Percentiles rank a stretch among this genome's conserved stretches.
Conservation (phyloP, 2,329 filamentous ascomycete species). For the Fusarium musae region DNA sequence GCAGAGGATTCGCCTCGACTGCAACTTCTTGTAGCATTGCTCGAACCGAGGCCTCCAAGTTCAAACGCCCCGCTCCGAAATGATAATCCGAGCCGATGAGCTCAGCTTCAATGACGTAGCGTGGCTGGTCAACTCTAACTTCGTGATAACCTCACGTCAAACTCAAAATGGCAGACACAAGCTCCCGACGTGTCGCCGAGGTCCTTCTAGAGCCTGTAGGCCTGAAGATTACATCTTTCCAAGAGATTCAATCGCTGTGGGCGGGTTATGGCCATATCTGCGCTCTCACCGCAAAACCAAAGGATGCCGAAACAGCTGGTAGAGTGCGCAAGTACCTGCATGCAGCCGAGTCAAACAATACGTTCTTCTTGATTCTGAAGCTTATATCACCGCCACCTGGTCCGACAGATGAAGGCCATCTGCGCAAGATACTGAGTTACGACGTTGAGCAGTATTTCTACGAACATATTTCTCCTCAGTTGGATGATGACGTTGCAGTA, state of each 20-base stretch:
- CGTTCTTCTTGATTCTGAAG: conserved; percentile 65
- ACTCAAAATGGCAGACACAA: conserved; percentile 8
- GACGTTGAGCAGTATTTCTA: conserved; percentile 76
- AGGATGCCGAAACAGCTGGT: conserved; percentile 29
- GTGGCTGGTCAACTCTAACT: not conserved
- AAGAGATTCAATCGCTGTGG: conserved; percentile 58
- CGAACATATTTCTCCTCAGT: conserved; percentile 60
- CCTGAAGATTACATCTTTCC: conserved; percentile 54
- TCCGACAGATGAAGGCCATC: conserved; percentile 66
- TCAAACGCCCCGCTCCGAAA: conserved; percentile 9
- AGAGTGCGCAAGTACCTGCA: conserved; percentile 13
- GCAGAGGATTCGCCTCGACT: not conserved
- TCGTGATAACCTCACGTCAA: not conserved
- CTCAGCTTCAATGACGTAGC: conserved; percentile 16
- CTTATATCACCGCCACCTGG: conserved; percentile 61
- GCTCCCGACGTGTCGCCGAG: conserved; percentile 48
- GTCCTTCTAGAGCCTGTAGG: conserved; percentile 54
- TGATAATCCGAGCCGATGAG: conserved; percentile 25
- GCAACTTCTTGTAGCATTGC: not conserved
- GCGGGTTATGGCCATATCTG: conserved; percentile 68
- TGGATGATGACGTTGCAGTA: conserved; percentile 58
- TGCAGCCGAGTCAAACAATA: conserved; percentile 18
- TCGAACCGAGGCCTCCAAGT: not conserved
- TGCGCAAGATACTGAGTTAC: conserved; percentile 74
- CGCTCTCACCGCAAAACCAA: conserved; percentile 58